Conservation (phyloP, 345 rosid genomes). For the Clarkia xantiana region DNA sequence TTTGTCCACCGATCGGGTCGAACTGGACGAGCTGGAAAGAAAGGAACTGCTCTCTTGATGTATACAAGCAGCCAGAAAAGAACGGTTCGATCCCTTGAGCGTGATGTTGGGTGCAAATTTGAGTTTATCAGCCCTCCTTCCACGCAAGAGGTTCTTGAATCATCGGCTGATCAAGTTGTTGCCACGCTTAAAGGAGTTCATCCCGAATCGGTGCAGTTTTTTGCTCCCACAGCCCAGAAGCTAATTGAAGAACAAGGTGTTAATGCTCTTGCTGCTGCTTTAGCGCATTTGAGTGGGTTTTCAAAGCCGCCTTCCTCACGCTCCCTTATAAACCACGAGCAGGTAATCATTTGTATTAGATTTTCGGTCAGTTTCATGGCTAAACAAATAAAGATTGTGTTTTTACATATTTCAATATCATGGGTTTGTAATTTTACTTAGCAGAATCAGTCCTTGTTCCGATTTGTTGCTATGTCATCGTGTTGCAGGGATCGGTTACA, state of each 20-base stretch:
- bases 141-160: conserved; percentile 55
- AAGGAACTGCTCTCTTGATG: conserved; percentile 89
- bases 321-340: conserved; percentile 84
- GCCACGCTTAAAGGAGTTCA: conserved; percentile 87
- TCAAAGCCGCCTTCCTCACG: conserved; percentile 83
- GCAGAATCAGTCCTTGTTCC: no score
- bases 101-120: conserved; percentile 79
- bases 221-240: conserved; percentile 68
- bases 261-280: conserved; percentile 85
- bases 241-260: conserved; percentile 69
- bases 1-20: conserved; percentile 99
- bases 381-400: no score
- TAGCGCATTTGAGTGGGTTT: conserved; percentile 88
- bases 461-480: not conserved
- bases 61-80: conserved; percentile 74
- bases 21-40: conserved; percentile 98
- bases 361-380: no score
- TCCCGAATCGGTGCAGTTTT: conserved; percentile 61
- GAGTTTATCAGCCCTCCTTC: conserved; percentile 80
- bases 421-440: no score
- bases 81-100: conserved; percentile 80
- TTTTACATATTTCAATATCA: no score
- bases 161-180: conserved; percentile 80
- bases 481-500: conserved; percentile 73
- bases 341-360: conserved; percentile 26